Conservation (phyloP, 139 green algal species). For the Coccomyxa sp. region DNA sequence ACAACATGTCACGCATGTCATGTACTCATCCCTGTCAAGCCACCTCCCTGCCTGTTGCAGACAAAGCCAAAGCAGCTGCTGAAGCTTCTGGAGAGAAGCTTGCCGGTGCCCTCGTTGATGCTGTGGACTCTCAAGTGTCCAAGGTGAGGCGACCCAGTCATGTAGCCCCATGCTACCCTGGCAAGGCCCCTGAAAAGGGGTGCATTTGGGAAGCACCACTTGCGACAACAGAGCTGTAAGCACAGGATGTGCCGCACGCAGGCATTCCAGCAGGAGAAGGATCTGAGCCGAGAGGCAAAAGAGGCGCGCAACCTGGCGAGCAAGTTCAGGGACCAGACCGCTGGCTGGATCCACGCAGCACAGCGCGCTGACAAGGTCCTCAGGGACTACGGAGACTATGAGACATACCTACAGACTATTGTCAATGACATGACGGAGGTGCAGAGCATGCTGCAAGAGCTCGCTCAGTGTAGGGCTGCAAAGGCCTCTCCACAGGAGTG, state of each 20-base stretch:
- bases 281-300: slow-evolving; percentile 1
- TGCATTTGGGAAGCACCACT: too few relatives aligned
- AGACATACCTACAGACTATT: slow-evolving; percentile 32
- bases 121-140: slow-evolving; percentile 2
- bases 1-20: not conserved
- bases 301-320: slow-evolving; percentile 2
- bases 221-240: too few relatives aligned
- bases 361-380: slow-evolving; percentile 19
- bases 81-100: not conserved
- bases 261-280: slow-evolving; percentile 11
- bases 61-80: not conserved
- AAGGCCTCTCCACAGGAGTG: not conserved
- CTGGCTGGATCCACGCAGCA: slow-evolving; percentile 7
- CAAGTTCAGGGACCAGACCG: slow-evolving; percentile 5
- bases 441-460: slow-evolving; percentile 2
- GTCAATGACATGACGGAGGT: slow-evolving; percentile 4
- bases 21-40: too few relatives aligned
- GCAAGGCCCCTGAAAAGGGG: too few relatives aligned
- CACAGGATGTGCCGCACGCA: too few relatives aligned
- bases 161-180: not conserved
- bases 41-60: slow-evolving; percentile 13
- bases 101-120: slow-evolving; percentile 1
- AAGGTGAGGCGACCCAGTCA: not conserved
- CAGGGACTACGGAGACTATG: slow-evolving; percentile 37
- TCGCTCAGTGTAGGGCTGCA: not conserved